Conservation (phyloP, 148 eudicot species). For the Pharnaceum exiguum region DNA sequence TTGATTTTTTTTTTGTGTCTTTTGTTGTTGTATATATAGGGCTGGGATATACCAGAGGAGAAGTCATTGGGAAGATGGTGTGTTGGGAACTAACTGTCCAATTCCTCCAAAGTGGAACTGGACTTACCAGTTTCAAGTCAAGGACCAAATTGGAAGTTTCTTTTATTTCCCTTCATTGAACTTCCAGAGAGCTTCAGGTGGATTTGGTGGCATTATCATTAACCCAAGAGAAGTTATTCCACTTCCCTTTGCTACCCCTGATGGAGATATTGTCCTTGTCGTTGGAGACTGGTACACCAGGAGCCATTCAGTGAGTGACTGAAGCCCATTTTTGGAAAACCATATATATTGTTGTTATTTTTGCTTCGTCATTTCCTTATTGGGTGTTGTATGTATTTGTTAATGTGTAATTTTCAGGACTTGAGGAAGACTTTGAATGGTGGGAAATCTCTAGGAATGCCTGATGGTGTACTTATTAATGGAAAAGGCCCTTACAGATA, state of each 20-base stretch:
- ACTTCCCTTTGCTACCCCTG: constrained; percentile 76
- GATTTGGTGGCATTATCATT: constrained; percentile 65
- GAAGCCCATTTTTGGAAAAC: too few species aligned
- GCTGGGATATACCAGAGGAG: constrained; percentile 72
- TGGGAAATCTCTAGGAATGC: constrained; percentile 90
- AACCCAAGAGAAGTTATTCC: constrained; percentile 63
- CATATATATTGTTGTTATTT: not conserved
- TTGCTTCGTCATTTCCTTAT: not conserved
- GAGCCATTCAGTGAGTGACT: constrained; percentile 71
- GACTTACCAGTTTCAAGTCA: constrained; percentile 93
- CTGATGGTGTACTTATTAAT: constrained; percentile 92
- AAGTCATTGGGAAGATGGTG: constrained; percentile 93
- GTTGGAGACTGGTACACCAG: constrained; percentile 93
- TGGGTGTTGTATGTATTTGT: not conserved
- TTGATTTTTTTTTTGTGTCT: not conserved
- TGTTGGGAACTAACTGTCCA: constrained; percentile 89
- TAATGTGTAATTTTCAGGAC: constrained; percentile 34
- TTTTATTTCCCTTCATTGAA: constrained; percentile 87
- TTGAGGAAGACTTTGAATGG: constrained; percentile 70
- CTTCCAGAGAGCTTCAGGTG: constrained; percentile 91
- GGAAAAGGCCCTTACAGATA: constrained; percentile 95
- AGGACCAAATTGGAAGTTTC: constrained; percentile 97
- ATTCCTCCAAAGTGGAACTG: constrained; percentile 98
- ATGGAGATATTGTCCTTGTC: constrained; percentile 57
- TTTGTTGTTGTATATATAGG: constrained; percentile 34